Evolutionary conservation across 169 alveolate genomes (phyloP), one percentile per base, ranked within the genome.

Genomic region (Plasmodium sp.): DNA sequence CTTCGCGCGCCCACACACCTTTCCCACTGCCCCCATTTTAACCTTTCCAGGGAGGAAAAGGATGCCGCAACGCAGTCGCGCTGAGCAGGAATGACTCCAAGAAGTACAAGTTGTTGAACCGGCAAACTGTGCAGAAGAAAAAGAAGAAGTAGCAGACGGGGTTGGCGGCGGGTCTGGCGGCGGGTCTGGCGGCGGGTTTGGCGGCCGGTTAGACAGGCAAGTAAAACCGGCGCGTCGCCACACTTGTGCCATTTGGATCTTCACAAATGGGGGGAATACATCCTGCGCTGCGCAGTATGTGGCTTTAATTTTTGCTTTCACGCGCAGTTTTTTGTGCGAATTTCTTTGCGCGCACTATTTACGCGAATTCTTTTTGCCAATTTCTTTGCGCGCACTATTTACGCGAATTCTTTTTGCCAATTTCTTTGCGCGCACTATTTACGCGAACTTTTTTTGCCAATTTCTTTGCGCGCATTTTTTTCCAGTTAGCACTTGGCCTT

Each of bases 51-150:
- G 97, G 97, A 27, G 97, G 97, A 27, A 95, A 95, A 85, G 97
- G 97, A 33, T 95, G 97, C 45, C 93, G 97, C 56, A 95, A 95
- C 58, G 95, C 97, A 83, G 34, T 95, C 31, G 79, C 97, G 80
- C 72, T 95, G 75, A 95, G 97, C 75, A 95, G 51, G 41, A 88
- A 91, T 54, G 97, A 95, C 79, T 93, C 96, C 41, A 92, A 93
- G 34, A 95, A 95, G 62, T 86, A 80, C 14, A 95, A 95, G 74
- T 92, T 95, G 81, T 83, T 95, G 84, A 83, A 93, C 73, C 84
- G 96, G 73, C 96, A 95, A 58, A 71, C 86, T 71, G 86, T 77
- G 48, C 93, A 85, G 45, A 85, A 85, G 81, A 85, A 85, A 74
- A 85, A 85, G 67, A 85, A 85, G 74, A 73, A 84, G 39, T 84